Base-by-base conservation (phyloP, 306 rosid genomes). In the Pterocarpus santalinus region DNA sequence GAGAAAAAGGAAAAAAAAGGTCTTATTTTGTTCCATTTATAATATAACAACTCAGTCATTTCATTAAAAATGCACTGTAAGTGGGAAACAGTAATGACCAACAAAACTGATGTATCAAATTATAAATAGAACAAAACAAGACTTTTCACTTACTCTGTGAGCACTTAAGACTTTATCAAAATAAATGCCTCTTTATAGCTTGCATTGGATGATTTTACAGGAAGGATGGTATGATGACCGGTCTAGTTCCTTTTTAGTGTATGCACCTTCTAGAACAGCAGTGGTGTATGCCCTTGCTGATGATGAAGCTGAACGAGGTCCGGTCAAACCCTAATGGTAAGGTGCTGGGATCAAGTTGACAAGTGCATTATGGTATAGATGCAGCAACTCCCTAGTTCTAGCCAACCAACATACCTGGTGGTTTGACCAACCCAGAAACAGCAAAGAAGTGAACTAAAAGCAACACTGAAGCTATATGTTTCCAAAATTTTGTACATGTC, bases 221-320 rank as follows among this genome's bases (percentile, higher is more conserved):
- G 98, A 92, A 0, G 98, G 89, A 16, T 69, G 90, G 88, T 85
- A 80, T 44, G 92, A 95, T 72, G 80, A 81, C 75, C 83, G 99
- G 57, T 97, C 98, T 77, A 73, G 82, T 72, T 96, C 99, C 5
- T 93, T 96, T 90, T 90, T 79, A 7, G 73, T 93, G 34, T 90
- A 95, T 60, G 86, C 97, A 13, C 99, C 97, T 55, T 77, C 88
- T 58, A 90, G 99, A 87, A 90, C 98, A 43, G 98, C 91, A 10
- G 97, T 84, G 69, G 98, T 92, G 46, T 90, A 91, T 72, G 92
- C 91, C 79, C 87, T 90, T 43, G 87, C 70, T 5, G 90, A 22
- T 22, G 28, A 85, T 69, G 83, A 79, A 30, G 72, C 7, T 9
- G 69, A 81, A 49, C 69, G 64, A 62, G 75, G 28, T 17, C 65